Conservation (phyloP, 805 yeast genomes). For the Pichia paraexigua region DNA sequence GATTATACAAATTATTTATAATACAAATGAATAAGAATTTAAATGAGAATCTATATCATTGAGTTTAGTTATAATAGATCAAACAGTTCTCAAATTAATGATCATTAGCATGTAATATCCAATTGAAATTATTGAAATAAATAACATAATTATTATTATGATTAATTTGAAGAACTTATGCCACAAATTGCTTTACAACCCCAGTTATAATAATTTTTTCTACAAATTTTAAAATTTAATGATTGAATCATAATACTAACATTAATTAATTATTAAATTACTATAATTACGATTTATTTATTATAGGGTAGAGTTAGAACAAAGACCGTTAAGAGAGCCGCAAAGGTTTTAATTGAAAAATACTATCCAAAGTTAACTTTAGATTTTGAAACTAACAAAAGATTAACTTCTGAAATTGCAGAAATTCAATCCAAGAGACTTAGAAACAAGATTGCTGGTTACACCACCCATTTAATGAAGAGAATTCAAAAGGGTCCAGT, state of each 20-base stretch:
- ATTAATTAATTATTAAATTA: background rate
- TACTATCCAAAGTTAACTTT: conserved; percentile 99
- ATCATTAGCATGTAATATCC: background rate
- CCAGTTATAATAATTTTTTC: too few relatives aligned
- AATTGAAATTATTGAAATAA: background rate
- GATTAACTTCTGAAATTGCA: conserved; percentile 97
- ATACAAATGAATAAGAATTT: background rate
- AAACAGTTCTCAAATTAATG: too few relatives aligned
- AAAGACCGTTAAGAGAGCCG: conserved; percentile 99
- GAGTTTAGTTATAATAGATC: too few relatives aligned
- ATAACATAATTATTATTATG: too few relatives aligned
- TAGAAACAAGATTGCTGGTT: conserved; percentile 99
- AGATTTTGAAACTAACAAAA: conserved; percentile 99
- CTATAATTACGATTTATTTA: conserved; percentile 1
- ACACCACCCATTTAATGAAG: conserved; percentile 99
- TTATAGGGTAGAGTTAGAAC: conserved; percentile 99
- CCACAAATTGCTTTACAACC: too few relatives aligned
- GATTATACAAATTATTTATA: too few relatives aligned
- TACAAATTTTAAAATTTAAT: too few relatives aligned
- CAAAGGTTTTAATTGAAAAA: conserved; percentile 98
- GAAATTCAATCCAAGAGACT: conserved; percentile 98
- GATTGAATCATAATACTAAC: conserved; percentile 7
- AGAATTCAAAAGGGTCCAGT: conserved; percentile 99
- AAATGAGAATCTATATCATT: too few relatives aligned
- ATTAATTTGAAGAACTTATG: too few relatives aligned